A percentile compares a stretch with the other conserved stretches of the same genome.
phyloP scores from a whole-genome alignment of 345 rosid genomes.

The Fremontodendron californicum region DNA sequence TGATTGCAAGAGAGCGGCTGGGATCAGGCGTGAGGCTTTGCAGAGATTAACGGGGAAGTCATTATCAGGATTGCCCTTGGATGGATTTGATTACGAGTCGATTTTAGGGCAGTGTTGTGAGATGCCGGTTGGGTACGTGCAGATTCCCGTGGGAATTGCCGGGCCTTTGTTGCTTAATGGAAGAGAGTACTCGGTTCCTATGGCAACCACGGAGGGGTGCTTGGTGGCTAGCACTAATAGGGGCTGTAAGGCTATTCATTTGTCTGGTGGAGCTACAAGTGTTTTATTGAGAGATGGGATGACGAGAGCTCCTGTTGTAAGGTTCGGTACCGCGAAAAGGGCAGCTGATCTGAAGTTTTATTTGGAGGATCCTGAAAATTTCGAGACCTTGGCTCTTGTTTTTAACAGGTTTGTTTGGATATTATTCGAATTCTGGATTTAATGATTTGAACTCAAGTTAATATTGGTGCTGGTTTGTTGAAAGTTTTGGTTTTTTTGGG shows the following conservation, averaged over 20 bases:
- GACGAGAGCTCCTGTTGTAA: slow-evolving; percentile 70
- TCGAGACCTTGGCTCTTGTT: slow-evolving; percentile 34
- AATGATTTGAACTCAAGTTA: neutral
- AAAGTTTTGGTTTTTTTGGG: neutral
- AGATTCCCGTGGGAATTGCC: too few relatives aligned
- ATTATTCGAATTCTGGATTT: neutral
- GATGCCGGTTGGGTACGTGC: too few relatives aligned
- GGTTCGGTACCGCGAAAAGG: slow-evolving; percentile 45
- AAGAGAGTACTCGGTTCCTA: too few relatives aligned
- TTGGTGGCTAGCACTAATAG: slow-evolving; percentile 73
- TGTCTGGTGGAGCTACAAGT: slow-evolving; percentile 59
- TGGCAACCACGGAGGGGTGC: slow-evolving; percentile 80
- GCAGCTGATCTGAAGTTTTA: slow-evolving; percentile 60
- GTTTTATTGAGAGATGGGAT: slow-evolving; percentile 53
- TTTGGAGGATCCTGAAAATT: slow-evolving; percentile 54
- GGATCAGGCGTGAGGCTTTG: slow-evolving; percentile 54
- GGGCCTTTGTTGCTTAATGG: slow-evolving; percentile 57
- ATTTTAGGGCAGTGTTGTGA: slow-evolving; percentile 73
- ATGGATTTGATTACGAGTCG: slow-evolving; percentile 61
- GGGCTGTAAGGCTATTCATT: slow-evolving; percentile 67
- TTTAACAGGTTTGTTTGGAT: slow-evolving; percentile 42
- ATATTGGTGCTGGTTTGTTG: neutral
- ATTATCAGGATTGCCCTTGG: slow-evolving; percentile 51
- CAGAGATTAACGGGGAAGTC: slow-evolving; percentile 55
- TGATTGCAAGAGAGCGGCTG: slow-evolving; percentile 58